These are phyloP conservation scores for Penicillium nordicum DNA, from an alignment of 2,329 filamentous ascomycete species.

Conservation along the genomic window DNA sequence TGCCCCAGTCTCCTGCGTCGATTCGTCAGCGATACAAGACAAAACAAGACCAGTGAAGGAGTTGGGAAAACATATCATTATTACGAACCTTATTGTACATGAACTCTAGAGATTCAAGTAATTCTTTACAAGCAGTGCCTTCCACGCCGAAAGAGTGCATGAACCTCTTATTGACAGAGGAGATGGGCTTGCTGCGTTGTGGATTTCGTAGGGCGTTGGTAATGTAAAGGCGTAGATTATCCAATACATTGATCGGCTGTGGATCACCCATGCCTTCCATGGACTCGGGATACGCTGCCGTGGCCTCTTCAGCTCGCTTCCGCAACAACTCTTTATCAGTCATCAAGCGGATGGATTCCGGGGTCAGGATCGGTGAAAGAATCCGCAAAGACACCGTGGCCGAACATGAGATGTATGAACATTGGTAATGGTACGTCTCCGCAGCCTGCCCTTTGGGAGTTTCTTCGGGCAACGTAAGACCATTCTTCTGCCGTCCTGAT, in stretches of 20 bases:
- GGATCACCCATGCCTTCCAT: slow-evolving; percentile 52
- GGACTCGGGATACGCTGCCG: slow-evolving; percentile 52
- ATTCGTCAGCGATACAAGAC: slow-evolving; percentile 1
- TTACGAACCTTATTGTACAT: slow-evolving; percentile 41
- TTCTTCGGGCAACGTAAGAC: slow-evolving; percentile 17
- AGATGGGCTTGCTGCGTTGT: slow-evolving; percentile 54
- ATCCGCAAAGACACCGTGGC: slow-evolving; percentile 53
- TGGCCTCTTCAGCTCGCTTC: slow-evolving; percentile 52
- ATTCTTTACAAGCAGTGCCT: slow-evolving; percentile 49
- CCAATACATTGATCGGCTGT: slow-evolving; percentile 53
- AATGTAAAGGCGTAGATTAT: slow-evolving; percentile 59
- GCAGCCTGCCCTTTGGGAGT: slow-evolving; percentile 33
- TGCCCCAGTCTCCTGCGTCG: slow-evolving; percentile 33
- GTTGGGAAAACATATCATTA: background rate
- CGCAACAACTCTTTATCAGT: slow-evolving; percentile 53
- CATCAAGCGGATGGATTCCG: slow-evolving; percentile 50
- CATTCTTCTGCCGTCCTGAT: slow-evolving; percentile 32
- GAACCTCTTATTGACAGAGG: slow-evolving; percentile 61
- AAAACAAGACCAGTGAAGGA: background rate
- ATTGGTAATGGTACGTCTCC: slow-evolving; percentile 54
- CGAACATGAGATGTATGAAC: slow-evolving; percentile 57
- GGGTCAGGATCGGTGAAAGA: slow-evolving; percentile 51
- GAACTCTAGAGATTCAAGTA: slow-evolving; percentile 60
- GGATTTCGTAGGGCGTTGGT: slow-evolving; percentile 53
- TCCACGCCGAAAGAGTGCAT: slow-evolving; percentile 61